Conservation (phyloP, 768 basidiomycete species). For the Tricholoma furcatifolium region DNA sequence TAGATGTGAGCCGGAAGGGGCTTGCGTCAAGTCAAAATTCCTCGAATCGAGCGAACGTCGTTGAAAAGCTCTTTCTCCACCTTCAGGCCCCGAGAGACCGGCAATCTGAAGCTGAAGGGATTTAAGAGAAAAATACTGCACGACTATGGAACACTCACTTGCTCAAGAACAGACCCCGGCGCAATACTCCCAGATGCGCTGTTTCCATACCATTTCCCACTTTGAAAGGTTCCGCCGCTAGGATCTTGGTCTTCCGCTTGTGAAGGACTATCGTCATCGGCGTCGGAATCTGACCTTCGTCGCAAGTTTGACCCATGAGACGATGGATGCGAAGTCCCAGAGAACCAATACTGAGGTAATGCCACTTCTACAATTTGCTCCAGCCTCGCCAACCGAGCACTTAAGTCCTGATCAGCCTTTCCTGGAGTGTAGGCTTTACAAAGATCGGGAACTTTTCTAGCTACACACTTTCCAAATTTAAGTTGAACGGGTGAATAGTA, state of each 20-base stretch:
- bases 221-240: conserved; percentile 74
- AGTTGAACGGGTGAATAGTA: conserved; percentile 10
- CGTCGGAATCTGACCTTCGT: conserved; percentile 48
- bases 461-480: conserved; percentile 55
- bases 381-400: conserved; percentile 67
- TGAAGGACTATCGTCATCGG: conserved; percentile 70
- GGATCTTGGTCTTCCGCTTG: conserved; percentile 77
- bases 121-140: background rate
- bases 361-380: conserved; percentile 83
- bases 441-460: conserved; percentile 83
- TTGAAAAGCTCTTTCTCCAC: conserved; percentile 8
- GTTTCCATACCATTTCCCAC: conserved; percentile 84
- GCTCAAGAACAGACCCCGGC: conserved; percentile 75
- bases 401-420: conserved; percentile 81
- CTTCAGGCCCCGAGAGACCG: conserved; percentile 12
- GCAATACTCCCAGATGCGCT: conserved; percentile 84
- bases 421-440: conserved; percentile 90
- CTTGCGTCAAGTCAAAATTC: conserved; percentile 13
- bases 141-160: conserved; percentile 41
- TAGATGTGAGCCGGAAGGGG: background rate
- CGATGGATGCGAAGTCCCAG: conserved; percentile 35
- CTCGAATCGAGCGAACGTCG: conserved; percentile 12
- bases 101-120: conserved; percentile 27
- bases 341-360: conserved; percentile 67
- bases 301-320: conserved; percentile 27